A percentile compares a stretch with the other conserved stretches of the same genome.
Conservation (phyloP, 2,329 filamentous ascomycete species). For the Trichoderma harzianum region DNA sequence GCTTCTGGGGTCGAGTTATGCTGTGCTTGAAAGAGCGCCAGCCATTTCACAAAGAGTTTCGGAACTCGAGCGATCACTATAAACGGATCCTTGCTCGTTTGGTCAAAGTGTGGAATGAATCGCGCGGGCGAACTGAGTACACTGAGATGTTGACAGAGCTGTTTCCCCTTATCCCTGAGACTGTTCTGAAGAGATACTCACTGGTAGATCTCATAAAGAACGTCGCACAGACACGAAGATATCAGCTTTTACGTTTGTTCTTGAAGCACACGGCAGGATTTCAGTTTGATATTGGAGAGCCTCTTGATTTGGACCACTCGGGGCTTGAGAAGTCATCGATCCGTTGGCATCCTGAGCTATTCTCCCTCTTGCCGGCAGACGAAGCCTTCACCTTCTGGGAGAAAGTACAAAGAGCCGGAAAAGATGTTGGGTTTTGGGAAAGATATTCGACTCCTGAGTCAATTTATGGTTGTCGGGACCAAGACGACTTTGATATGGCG, state of each 20-base stretch:
- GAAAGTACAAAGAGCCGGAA: not conserved
- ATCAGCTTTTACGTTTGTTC: slow-evolving; percentile 25
- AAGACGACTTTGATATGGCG: not conserved
- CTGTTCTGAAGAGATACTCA: not conserved
- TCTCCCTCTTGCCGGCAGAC: not conserved
- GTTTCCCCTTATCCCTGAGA: not conserved
- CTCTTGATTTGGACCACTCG: not conserved
- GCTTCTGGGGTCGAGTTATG: not conserved
- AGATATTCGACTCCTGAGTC: not conserved
- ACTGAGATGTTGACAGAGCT: not conserved
- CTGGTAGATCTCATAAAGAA: not conserved
- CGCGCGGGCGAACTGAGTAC: not conserved
- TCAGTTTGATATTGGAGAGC: slow-evolving; percentile 25
- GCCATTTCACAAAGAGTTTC: not conserved
- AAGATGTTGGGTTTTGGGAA: not conserved
- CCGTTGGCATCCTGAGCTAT: not conserved
- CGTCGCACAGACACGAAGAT: not conserved
- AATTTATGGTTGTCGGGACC: not conserved
- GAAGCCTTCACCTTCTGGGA: not conserved
- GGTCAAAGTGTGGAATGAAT: not conserved
- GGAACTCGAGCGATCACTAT: not conserved
- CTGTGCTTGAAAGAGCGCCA: not conserved
- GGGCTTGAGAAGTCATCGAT: not conserved
- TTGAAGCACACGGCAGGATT: slow-evolving; percentile 22
- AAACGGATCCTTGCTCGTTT: not conserved